Evolutionary conservation across 176 grass and related monocot species (phyloP).

Genomic region (Alopecurus myosuroides): DNA sequence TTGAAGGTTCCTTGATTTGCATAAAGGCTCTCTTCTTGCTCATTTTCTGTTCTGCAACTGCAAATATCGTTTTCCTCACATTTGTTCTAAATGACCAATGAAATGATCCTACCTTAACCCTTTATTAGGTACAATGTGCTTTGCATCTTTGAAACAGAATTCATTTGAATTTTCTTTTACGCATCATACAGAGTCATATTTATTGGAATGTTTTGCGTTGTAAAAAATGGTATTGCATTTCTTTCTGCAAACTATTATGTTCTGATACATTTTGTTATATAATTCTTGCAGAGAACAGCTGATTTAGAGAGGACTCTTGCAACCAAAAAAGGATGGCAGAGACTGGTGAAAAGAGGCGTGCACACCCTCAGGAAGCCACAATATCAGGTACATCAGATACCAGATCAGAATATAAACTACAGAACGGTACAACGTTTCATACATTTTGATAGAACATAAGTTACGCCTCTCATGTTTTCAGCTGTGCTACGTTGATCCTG

Average conservation of each 20-base stretch:
- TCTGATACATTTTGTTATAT: background rate
- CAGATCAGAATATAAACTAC: background rate
- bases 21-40: background rate
- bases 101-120: background rate
- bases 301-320: conserved; percentile 61
- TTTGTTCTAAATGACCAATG: background rate
- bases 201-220: background rate
- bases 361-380: conserved; percentile 82
- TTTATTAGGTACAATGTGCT: background rate
- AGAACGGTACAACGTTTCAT: background rate
- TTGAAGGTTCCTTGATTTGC: background rate
- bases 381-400: conserved; percentile 66
- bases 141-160: background rate
- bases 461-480: conserved; percentile 26
- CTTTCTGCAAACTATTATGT: background rate
- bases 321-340: conserved; percentile 71
- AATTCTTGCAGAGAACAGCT: conserved; percentile 52
- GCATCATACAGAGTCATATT: background rate
- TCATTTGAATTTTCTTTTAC: background rate
- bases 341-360: conserved; percentile 72
- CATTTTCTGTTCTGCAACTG: background rate
- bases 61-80: background rate
- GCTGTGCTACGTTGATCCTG: conserved; percentile 85
- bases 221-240: background rate
- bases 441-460: background rate